Evolutionary conservation across 352 stramenopile genomes (phyloP).

Genomic region (Pythium biforme): DNA sequence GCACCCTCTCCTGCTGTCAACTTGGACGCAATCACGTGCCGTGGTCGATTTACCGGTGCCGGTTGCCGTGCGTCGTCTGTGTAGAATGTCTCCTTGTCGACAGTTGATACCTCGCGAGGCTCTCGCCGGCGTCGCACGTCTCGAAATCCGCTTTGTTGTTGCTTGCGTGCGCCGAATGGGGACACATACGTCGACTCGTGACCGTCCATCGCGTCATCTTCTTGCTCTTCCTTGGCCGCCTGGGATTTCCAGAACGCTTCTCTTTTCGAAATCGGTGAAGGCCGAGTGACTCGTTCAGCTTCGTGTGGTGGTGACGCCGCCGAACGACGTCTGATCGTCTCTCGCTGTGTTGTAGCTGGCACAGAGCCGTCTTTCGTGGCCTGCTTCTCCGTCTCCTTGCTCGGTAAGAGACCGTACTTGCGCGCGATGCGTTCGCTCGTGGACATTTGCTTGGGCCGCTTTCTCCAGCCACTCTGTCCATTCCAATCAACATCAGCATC

Average conservation of each 20-base stretch:
- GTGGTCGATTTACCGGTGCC: slow-evolving; percentile 27
- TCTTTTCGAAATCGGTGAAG: slow-evolving; percentile 5
- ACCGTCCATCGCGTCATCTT: not conserved
- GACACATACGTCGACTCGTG: slow-evolving; percentile 41
- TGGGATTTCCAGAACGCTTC: slow-evolving; percentile 26
- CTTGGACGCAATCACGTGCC: slow-evolving; percentile 43
- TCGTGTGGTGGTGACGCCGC: not conserved
- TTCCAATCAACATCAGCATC: not conserved
- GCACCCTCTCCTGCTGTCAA: slow-evolving; percentile 31
- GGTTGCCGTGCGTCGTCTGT: slow-evolving; percentile 32
- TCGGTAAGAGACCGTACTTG: slow-evolving; percentile 58
- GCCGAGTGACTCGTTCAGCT: not conserved
- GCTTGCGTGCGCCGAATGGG: slow-evolving; percentile 36
- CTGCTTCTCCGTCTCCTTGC: slow-evolving; percentile 9
- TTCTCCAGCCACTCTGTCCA: slow-evolving; percentile 6
- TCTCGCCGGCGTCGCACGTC: slow-evolving; percentile 10
- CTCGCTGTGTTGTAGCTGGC: not conserved
- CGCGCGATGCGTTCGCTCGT: slow-evolving; percentile 50
- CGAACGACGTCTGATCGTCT: not conserved
- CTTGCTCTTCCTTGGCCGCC: not conserved
- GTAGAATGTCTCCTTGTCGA: slow-evolving; percentile 39
- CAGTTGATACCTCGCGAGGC: not conserved
- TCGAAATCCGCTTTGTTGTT: slow-evolving; percentile 5
- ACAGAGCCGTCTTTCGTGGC: not conserved
- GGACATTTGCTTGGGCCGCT: slow-evolving; percentile 28